These are phyloP conservation scores for Metschnikowia picachoensis DNA, from an alignment of 805 yeast species.

Conservation along the genomic window DNA sequence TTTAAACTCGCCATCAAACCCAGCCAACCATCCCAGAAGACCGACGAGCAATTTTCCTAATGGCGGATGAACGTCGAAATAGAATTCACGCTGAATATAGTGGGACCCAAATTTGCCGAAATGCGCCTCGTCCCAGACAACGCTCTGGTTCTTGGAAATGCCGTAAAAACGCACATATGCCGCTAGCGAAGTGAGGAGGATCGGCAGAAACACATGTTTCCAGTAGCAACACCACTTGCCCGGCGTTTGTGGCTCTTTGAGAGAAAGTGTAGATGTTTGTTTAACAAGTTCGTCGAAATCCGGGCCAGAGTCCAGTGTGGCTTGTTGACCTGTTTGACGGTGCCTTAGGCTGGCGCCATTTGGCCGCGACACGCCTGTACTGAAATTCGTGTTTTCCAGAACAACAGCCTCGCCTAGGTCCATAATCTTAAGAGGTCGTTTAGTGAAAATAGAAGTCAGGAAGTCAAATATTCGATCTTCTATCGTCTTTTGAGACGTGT, in stretches of 20 bases:
- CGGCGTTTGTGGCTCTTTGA: slow-evolving; percentile 5
- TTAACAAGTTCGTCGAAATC: slow-evolving; percentile 15
- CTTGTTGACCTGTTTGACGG: not conserved
- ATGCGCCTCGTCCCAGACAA: slow-evolving; percentile 98
- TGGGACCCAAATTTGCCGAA: slow-evolving; percentile 95
- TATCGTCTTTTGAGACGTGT: not conserved
- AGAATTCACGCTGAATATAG: slow-evolving; percentile 81
- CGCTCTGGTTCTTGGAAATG: slow-evolving; percentile 58
- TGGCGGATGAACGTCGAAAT: slow-evolving; percentile 97
- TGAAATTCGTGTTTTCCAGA: not conserved
- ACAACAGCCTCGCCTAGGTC: slow-evolving; percentile 4
- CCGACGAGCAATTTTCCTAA: slow-evolving; percentile 92
- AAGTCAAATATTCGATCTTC: not conserved
- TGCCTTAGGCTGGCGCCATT: not conserved
- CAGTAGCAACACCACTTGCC: not conserved
- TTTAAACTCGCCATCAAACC: slow-evolving; percentile 74
- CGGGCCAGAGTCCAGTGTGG: not conserved
- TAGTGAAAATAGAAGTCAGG: not conserved
- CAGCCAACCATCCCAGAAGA: slow-evolving; percentile 79
- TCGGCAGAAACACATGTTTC: slow-evolving; percentile 8
- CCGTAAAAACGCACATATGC: slow-evolving; percentile 50
- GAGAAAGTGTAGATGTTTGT: slow-evolving; percentile 15
- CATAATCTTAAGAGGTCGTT: not conserved
- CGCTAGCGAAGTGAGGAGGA: slow-evolving; percentile 13
- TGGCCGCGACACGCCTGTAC: not conserved